phyloP scores from a whole-genome alignment of 106 monocot species.

The Acanthochlamys bracteata region DNA sequence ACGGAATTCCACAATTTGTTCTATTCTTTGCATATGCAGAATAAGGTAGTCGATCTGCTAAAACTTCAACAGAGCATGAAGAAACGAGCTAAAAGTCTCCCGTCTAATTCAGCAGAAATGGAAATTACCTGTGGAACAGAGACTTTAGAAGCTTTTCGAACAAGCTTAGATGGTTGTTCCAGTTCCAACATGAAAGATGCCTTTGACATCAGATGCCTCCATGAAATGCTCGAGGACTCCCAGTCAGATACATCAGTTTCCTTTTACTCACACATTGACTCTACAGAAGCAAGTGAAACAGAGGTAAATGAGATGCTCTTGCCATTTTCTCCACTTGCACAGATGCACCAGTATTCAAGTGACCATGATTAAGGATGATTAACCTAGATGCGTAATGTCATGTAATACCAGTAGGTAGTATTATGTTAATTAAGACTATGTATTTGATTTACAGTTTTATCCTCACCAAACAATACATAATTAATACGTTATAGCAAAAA shows the following conservation, averaged over 20 bases:
- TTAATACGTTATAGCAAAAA: too few species aligned
- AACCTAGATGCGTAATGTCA: too few species aligned
- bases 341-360: too few species aligned
- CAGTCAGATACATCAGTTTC: slow-evolving; percentile 68
- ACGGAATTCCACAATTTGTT: neutral
- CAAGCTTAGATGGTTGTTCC: slow-evolving; percentile 24
- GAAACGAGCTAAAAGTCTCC: slow-evolving; percentile 14
- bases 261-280: slow-evolving; percentile 41
- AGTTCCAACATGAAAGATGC: slow-evolving; percentile 27
- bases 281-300: slow-evolving; percentile 45
- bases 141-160: slow-evolving; percentile 14
- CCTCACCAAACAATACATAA: too few species aligned
- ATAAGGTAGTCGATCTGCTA: slow-evolving; percentile 6
- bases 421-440: too few species aligned
- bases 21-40: slow-evolving; percentile 26
- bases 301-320: too few species aligned
- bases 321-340: too few species aligned
- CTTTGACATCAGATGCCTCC: slow-evolving; percentile 64
- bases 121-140: slow-evolving; percentile 11
- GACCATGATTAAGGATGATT: too few species aligned
- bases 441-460: too few species aligned
- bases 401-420: too few species aligned
- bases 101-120: slow-evolving; percentile 12
- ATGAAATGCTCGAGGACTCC: slow-evolving; percentile 90
- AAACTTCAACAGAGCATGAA: slow-evolving; percentile 13